Conservation (phyloP, 345 rosid species). For the Dovyalis caffra region DNA sequence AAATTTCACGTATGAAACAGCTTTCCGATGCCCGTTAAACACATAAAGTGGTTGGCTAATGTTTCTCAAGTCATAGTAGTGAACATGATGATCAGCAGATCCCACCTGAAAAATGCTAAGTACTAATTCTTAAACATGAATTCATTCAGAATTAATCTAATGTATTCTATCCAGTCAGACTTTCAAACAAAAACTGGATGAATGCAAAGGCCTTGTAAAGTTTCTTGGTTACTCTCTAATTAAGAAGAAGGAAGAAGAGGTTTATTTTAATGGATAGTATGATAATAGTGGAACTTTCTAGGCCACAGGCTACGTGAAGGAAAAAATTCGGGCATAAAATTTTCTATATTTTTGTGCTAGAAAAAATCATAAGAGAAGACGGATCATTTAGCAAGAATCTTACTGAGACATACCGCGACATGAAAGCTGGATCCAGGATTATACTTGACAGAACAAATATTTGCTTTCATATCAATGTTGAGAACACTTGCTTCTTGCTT, state of each 20-base stretch:
- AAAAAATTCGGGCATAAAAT: neutral
- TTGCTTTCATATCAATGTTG: conserved; percentile 91
- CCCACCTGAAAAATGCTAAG: conserved; percentile 61
- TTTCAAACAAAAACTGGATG: neutral
- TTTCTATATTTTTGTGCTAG: neutral
- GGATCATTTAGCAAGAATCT: neutral
- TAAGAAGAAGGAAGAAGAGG: neutral
- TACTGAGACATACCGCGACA: conserved; percentile 58
- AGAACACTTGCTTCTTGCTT: conserved; percentile 82
- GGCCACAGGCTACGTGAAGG: neutral
- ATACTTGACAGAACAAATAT: conserved; percentile 87
- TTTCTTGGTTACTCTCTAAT: neutral
- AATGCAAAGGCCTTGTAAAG: neutral
- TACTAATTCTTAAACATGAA: neutral
- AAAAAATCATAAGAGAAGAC: neutral
- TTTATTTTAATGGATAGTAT: neutral
- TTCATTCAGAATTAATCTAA: neutral
- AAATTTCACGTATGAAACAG: conserved; percentile 88
- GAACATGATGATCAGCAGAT: conserved; percentile 86
- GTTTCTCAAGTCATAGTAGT: conserved; percentile 80
- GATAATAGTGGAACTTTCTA: neutral
- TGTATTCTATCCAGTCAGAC: neutral
- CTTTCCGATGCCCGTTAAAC: conserved; percentile 81
- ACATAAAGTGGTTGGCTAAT: conserved; percentile 74
- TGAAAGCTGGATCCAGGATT: conserved; percentile 90